Evolutionary conservation across 1,139 yeast species (phyloP), one percentile per base, ranked within the genome.

Genomic region (Magnusiomyces sp.): DNA sequence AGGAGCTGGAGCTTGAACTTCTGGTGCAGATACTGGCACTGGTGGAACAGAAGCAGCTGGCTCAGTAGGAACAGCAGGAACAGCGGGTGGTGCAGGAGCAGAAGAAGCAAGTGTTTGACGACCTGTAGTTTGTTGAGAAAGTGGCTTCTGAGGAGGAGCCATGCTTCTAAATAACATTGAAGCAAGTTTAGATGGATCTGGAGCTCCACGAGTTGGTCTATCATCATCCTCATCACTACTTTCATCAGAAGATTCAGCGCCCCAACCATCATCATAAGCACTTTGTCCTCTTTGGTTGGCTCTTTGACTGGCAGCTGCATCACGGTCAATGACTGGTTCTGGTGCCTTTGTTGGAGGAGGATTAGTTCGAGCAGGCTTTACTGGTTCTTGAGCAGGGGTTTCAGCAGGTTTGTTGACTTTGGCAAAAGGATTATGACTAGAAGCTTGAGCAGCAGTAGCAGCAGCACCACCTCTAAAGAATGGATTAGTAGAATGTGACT

Each of bases 91-190:
- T 63, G 56, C 6, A 58, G 45, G 50, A n/a, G 50, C 37, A 23
- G 53, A 41, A 14, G 51, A 20, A 17, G 52, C 27, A 14, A 29
- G 5, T 37, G 49, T 16, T 17, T 14, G 14, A 17, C 14, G 36
- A 31, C 45, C 49, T 23, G 41, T 42, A 5, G 17, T 38, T 19
- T 42, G 43, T 11, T 34, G 36, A 39, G 29, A 32, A n/a, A 46
- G 31, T 23, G 56, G 41, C 20, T 66, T 63, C 10, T 68, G 65
- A 2, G 77, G 74, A n/a, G n/a, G n/a, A 45, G 72, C 73, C 83
- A 79, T 78, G 2, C 83, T 79, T 1, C 85, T 83, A 62, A 81
- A 80, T 50, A 81, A 68, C 59, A 80, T 67, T 55, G 80, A 78
- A 1, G 87, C 86, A 53, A 81, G 71, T 51, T 77, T 75, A 2